phyloP scores from a whole-genome alignment of 2,329 filamentous ascomycete genomes.

The Monosporascus cannonballus region DNA sequence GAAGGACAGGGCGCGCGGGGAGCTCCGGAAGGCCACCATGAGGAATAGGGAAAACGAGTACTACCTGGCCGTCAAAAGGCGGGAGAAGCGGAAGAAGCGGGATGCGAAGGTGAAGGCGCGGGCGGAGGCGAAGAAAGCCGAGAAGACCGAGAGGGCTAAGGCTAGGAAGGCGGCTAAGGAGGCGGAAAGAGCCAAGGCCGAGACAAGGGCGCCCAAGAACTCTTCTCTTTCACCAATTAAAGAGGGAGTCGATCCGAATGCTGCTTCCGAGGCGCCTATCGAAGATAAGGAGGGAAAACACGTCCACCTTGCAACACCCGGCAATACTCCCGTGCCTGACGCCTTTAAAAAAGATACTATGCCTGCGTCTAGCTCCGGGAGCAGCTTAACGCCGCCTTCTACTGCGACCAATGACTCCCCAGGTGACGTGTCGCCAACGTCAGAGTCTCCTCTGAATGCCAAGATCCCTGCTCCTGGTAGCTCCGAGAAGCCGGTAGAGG shows the following conservation, averaged over 20 bases:
- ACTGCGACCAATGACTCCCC: constrained; percentile 8
- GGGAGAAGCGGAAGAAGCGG: constrained; percentile 33
- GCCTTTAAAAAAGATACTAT: constrained; percentile 6
- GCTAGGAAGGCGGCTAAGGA: constrained; percentile 14
- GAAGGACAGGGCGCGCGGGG: constrained; percentile 33
- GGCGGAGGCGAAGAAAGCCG: constrained; percentile 25
- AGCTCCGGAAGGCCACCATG: constrained; percentile 30
- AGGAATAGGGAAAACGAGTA: constrained; percentile 24
- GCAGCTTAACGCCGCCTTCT: constrained; percentile 9
- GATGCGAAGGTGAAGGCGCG: constrained; percentile 32
- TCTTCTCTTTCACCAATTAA: too few species aligned
- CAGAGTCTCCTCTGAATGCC: constrained; percentile 1
- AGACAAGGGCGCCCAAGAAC: background rate
- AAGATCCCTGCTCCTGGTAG: constrained; percentile 18
- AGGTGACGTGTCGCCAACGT: background rate
- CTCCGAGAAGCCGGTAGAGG: constrained; percentile 6
- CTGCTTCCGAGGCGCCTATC: background rate
- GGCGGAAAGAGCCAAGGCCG: constrained; percentile 8
- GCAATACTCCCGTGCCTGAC: constrained; percentile 6
- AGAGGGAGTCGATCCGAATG: background rate
- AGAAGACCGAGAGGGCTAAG: constrained; percentile 17
- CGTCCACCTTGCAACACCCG: constrained; percentile 25
- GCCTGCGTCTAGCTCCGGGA: constrained; percentile 10
- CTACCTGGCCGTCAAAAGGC: constrained; percentile 32
- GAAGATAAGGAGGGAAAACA: constrained; percentile 24